Conservation (phyloP, 2,329 filamentous ascomycete genomes). For the Claviceps sorghi region DNA sequence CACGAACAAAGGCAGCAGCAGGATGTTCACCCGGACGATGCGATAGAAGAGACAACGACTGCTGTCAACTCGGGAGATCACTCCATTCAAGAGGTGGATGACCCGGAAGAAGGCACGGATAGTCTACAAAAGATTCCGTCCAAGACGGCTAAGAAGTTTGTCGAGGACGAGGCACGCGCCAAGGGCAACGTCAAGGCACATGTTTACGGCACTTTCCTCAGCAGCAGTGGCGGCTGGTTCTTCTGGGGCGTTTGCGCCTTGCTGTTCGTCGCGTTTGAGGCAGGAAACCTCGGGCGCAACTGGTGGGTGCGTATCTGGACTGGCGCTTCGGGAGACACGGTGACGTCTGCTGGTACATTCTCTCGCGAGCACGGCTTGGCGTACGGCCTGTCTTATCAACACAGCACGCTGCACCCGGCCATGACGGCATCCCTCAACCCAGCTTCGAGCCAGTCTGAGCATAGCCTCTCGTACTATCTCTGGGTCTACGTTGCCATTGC, state of each 20-base stretch:
- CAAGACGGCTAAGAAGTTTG: conserved; percentile 51
- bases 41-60: conserved; percentile 28
- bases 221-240: conserved; percentile 46
- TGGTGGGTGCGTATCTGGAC: conserved; percentile 56
- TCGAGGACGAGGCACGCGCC: conserved; percentile 61
- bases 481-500: conserved; percentile 52
- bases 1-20: conserved; percentile 31
- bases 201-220: conserved; percentile 55
- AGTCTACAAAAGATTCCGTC: conserved; percentile 35
- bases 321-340: conserved; percentile 11
- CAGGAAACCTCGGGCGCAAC: conserved; percentile 39
- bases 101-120: conserved; percentile 19
- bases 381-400: conserved; percentile 33
- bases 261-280: conserved; percentile 41
- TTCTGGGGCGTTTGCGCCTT: conserved; percentile 43
- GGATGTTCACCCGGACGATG: conserved; percentile 35
- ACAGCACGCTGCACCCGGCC: conserved; percentile 27
- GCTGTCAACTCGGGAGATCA: conserved; percentile 41
- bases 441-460: conserved; percentile 13
- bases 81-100: conserved; percentile 26
- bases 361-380: conserved; percentile 22
- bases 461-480: conserved; percentile 47
- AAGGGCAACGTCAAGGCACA: conserved; percentile 51
- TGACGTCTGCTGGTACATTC: conserved; percentile 2
- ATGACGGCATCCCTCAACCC: conserved; percentile 14